Evolutionary conservation across 805 yeast species (phyloP), one percentile per base, ranked within the genome.

Genomic region (Lipomyces spencermartinsiae): DNA sequence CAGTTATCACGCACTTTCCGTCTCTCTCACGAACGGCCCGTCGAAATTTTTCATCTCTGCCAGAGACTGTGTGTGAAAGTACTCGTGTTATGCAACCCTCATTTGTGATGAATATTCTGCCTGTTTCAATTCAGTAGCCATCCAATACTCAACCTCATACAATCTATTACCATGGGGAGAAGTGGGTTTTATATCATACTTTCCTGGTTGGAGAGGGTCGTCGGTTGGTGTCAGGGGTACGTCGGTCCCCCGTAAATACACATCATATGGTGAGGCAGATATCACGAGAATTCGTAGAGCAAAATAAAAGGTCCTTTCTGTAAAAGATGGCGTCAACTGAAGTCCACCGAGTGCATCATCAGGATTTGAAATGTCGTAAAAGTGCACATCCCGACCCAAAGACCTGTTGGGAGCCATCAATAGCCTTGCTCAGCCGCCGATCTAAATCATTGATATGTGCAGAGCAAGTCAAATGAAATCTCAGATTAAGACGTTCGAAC

Each of bases 11-110:
- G n/a, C n/a, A n/a, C n/a, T n/a, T n/a, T n/a, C n/a, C n/a, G n/a
- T n/a, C n/a, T n/a, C n/a, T n/a, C n/a, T n/a, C n/a, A n/a, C n/a
- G n/a, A n/a, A n/a, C n/a, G n/a, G n/a, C n/a, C n/a, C n/a, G n/a
- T n/a, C n/a, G n/a, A n/a, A n/a, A n/a, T n/a, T n/a, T n/a, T n/a
- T n/a, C n/a, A n/a, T n/a, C n/a, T n/a, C n/a, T n/a, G n/a, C n/a
- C n/a, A 49, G 54, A 49, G 54, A 49, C 54, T 19, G 54, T 49
- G 7, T 49, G 54, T 49, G 54, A 49, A 14, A 49, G 54, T 49
- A 19, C 12, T 49, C 54, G 2, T 8, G 54, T 49, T 49, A 49
- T 49, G 54, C 54, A 49, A 8, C 54, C 7, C 54, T 49, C 54
- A 49, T 49, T 49, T 49, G 54, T 49, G 4, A 49, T 49, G 19